A percentile compares a stretch with the other conserved stretches of the same genome.
Evolutionary conservation across 2,329 filamentous ascomycete species (phyloP).

Genomic region (Talaromyces pinophilus): DNA sequence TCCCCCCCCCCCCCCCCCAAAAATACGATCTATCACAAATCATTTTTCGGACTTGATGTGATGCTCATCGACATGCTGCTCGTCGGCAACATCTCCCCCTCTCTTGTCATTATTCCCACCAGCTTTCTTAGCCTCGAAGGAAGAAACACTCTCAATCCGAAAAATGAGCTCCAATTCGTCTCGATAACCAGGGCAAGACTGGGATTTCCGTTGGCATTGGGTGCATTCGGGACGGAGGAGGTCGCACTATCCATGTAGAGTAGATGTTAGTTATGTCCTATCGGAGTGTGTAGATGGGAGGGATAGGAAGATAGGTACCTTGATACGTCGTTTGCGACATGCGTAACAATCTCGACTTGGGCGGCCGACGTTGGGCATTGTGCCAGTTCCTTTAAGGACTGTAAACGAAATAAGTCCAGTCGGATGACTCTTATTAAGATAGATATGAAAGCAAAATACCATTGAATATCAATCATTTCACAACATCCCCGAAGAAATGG

Average conservation of each 20-base stretch:
- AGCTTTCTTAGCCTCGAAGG: neutral
- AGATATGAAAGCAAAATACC: too few species aligned
- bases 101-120: neutral
- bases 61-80: neutral
- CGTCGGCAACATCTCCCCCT: neutral
- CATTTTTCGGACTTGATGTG: neutral
- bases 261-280: neutral
- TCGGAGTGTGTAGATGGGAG: neutral
- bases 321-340: slow-evolving; percentile 9
- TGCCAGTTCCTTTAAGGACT: neutral
- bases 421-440: too few species aligned
- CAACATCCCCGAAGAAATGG: neutral
- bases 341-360: slow-evolving; percentile 2
- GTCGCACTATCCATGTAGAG: slow-evolving; percentile 12
- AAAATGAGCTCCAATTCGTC: slow-evolving; percentile 10
- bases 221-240: slow-evolving; percentile 10
- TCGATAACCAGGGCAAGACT: slow-evolving; percentile 13
- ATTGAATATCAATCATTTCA: neutral
- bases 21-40: neutral
- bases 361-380: neutral
- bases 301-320: neutral
- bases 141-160: slow-evolving; percentile 6
- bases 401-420: neutral
- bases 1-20: too few species aligned
- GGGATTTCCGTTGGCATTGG: slow-evolving; percentile 9